Conservation (phyloP, 2,329 filamentous ascomycete genomes). For the Phyllachora maydis region DNA sequence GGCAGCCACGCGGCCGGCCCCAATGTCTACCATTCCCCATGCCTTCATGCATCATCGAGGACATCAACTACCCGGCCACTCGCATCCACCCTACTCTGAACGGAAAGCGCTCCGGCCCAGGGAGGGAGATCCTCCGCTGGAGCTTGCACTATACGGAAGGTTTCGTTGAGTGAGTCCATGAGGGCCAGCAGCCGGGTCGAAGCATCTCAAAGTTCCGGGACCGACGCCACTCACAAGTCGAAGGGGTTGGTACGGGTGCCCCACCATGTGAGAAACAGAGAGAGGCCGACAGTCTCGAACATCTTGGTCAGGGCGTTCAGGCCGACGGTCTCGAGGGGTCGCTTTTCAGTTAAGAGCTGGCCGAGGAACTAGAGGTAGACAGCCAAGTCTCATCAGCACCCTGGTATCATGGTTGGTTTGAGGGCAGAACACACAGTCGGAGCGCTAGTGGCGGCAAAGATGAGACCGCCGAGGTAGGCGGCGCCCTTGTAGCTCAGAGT, state of each 20-base stretch:
- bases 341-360: constrained; percentile 79
- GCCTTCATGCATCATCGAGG: too few relatives aligned
- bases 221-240: constrained; percentile 44
- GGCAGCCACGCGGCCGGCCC: too few relatives aligned
- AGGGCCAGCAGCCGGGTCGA: too few relatives aligned
- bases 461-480: constrained; percentile 73
- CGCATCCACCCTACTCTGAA: constrained; percentile 9
- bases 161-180: too few relatives aligned
- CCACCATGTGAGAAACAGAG: constrained; percentile 91
- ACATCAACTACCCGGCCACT: too few relatives aligned
- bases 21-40: too few relatives aligned
- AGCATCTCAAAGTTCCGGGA: too few relatives aligned
- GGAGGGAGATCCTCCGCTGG: constrained; percentile 5
- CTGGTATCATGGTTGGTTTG: too few relatives aligned
- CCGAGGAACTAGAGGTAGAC: constrained; percentile 46
- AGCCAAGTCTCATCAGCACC: too few relatives aligned
- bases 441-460: constrained; percentile 82
- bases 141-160: too few relatives aligned
- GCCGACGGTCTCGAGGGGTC: constrained; percentile 74
- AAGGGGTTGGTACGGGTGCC: constrained; percentile 89
- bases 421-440: constrained; percentile 69
- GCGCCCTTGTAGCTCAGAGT: constrained; percentile 95
- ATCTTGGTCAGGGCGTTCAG: constrained; percentile 68
- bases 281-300: constrained; percentile 83
- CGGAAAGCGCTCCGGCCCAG: constrained; percentile 8